A percentile compares a stretch with the other conserved stretches of the same genome.
Conservation (phyloP, 805 yeast genomes). For the Cyberlindnera nakhonratchasimensis region DNA sequence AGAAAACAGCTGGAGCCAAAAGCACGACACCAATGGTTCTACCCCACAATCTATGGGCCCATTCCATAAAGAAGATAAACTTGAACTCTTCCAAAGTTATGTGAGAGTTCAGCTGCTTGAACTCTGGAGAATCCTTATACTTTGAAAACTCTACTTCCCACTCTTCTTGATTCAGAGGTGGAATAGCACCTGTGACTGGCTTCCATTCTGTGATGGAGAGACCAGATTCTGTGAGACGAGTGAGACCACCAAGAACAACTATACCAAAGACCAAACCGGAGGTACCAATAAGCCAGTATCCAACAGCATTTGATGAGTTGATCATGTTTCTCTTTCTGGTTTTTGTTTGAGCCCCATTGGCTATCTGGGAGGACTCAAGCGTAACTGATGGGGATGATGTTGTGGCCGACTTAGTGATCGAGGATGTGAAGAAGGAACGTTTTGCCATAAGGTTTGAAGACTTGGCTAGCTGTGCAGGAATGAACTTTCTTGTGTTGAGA, state of each 20-base stretch:
- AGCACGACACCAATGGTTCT: conserved; percentile 83
- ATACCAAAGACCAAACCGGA: conserved; percentile 91
- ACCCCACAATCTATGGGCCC: conserved; percentile 94
- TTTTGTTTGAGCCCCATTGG: conserved; percentile 3
- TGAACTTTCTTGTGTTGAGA: conserved; percentile 5
- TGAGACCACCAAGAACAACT: conserved; percentile 93
- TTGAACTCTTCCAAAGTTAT: conserved; percentile 89
- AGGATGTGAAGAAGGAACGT: conserved; percentile 14
- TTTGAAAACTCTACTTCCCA: conserved; percentile 85
- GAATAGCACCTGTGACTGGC: conserved; percentile 93
- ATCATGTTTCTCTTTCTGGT: conserved; percentile 19
- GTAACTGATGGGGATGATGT: neutral
- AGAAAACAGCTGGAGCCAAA: conserved; percentile 81
- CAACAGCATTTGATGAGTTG: conserved; percentile 52
- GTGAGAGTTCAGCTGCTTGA: conserved; percentile 81
- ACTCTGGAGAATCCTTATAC: conserved; percentile 87
- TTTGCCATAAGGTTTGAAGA: neutral
- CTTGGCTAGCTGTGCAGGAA: conserved; percentile 1
- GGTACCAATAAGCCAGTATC: conserved; percentile 85
- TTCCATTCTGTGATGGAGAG: conserved; percentile 97
- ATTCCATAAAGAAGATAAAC: conserved; percentile 94
- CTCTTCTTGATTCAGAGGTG: conserved; percentile 75
- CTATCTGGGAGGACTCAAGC: conserved; percentile 1
- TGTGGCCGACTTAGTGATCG: conserved; percentile 5
- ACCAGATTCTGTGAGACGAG: conserved; percentile 94